Evolutionary conservation across 2,329 filamentous ascomycete genomes (phyloP), one percentile per base, ranked within the genome.

Genomic region (Akanthomyces lecanii): DNA sequence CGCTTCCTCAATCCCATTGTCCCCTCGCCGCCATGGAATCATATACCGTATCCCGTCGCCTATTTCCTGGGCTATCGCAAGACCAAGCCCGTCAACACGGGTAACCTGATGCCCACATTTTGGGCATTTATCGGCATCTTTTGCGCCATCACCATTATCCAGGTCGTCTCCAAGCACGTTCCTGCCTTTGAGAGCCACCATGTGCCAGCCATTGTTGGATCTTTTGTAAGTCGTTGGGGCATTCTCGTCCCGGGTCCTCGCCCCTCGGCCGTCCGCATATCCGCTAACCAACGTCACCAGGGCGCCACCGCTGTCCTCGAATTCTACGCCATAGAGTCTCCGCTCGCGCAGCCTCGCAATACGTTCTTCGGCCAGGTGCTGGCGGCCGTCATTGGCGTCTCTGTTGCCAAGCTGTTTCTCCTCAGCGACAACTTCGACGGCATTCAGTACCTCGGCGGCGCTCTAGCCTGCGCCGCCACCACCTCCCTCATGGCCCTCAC

Each of bases 281-380:
- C 28, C n/a, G 36, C 25, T 50, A 5, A 58, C 21, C 48, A 36
- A n/a, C 5, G 1, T 6, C 16, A 3, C 48, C 36, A 89, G 87
- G 89, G 89, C 58, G 89, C 89, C 5, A 86, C 88, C 3, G 89
- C 89, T 16, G 88, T 92, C n/a, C 82, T 92, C 44, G 84, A 90
- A 69, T 92, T 90, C 73, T 87, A 87, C 68, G 81, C 85, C 53
- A 87, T 91, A 67, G 85, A 89, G 56, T 88, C 88, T 0, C 89
- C 89, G 0, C 82, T 92, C 33, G 81, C 89, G 0, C 89, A 92
- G 69, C 90, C 90, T 1, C 86, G 89, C 28, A 91, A 89, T 72
- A 81, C 85, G 48, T 72, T 92, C 16, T 65, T 88, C 7, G 87
- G 88, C n/a, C 89, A 92, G 70, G 61, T 89, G 36, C 72, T 91